Percentiles rank a stretch among this genome's conserved stretches.
These are phyloP conservation scores for Naematelia encephala DNA, from an alignment of 768 basidiomycete genomes.

Conservation along the genomic window DNA sequence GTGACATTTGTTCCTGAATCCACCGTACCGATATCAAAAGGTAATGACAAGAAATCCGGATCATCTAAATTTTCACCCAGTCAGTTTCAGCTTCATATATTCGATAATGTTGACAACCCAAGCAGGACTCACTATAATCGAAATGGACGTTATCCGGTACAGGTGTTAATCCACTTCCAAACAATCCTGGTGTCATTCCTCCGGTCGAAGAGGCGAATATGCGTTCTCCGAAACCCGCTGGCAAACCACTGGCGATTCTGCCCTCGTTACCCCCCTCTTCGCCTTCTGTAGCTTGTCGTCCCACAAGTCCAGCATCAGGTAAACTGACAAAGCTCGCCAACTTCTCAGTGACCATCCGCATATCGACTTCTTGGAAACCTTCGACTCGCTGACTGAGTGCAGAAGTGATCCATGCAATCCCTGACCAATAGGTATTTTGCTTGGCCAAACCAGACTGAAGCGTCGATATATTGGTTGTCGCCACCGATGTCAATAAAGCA, in stretches of 20 bases:
- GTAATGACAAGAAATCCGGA: conserved; percentile 7
- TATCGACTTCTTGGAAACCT: conserved; percentile 28
- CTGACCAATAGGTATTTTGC: conserved; percentile 25
- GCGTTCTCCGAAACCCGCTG: background rate
- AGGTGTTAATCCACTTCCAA: background rate
- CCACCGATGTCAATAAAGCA: conserved; percentile 21
- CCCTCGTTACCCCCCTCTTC: background rate
- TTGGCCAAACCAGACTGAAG: conserved; percentile 27
- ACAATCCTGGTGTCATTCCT: background rate
- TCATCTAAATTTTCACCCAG: background rate
- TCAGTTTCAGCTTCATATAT: background rate
- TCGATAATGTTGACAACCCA: background rate
- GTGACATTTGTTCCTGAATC: conserved; percentile 5
- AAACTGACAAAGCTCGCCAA: conserved; percentile 14
- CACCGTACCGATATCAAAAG: conserved; percentile 8
- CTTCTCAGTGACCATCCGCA: conserved; percentile 24
- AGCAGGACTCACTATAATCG: background rate
- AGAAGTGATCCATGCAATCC: conserved; percentile 24
- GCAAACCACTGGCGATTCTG: background rate
- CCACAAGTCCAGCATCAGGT: conserved; percentile 30
- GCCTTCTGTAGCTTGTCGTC: background rate
- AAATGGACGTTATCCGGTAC: background rate
- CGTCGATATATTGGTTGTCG: conserved; percentile 22
- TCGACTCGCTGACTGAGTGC: conserved; percentile 24
- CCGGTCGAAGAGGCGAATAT: background rate